These are phyloP conservation scores for Mucor ambiguus DNA, from an alignment of 371 early-diverging fungal species.

Conservation along the genomic window DNA sequence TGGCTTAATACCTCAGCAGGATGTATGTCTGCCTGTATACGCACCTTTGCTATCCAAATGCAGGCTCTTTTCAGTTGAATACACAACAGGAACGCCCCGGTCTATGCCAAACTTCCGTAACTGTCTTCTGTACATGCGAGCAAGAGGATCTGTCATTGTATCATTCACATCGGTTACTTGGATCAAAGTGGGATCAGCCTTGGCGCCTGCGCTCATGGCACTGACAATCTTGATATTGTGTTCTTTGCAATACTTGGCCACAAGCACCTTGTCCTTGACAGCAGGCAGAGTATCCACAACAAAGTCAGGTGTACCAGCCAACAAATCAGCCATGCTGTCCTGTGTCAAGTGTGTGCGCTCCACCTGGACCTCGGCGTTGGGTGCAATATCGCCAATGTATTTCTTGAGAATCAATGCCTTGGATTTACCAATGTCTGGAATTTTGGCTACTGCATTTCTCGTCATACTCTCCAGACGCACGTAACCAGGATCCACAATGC, in stretches of 20 bases:
- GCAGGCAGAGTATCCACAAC: conserved; percentile 92
- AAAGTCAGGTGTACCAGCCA: conserved; percentile 69
- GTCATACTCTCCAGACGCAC: conserved; percentile 85
- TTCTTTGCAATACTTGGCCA: conserved; percentile 83
- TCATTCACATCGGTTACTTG: conserved; percentile 92
- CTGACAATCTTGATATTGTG: conserved; percentile 75
- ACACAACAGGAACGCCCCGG: conserved; percentile 82
- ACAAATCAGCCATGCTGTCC: conserved; percentile 61
- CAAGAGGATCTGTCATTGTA: conserved; percentile 89
- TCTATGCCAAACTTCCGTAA: conserved; percentile 75
- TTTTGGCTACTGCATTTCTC: conserved; percentile 87
- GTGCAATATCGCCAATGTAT: conserved; percentile 74
- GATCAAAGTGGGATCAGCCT: conserved; percentile 91
- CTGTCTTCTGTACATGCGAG: conserved; percentile 79
- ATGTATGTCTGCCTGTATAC: no score
- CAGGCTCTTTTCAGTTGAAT: conserved; percentile 86
- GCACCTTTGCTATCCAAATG: conserved; percentile 5
- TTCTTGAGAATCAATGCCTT: conserved; percentile 77
- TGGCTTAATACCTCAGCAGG: background rate
- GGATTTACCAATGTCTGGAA: conserved; percentile 84
- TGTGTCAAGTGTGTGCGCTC: conserved; percentile 66
- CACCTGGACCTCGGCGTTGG: conserved; percentile 78
- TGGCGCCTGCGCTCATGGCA: conserved; percentile 93
- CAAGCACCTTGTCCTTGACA: conserved; percentile 84
- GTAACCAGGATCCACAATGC: conserved; percentile 91